Base-by-base conservation (phyloP, 371 early-diverging fungal species). In the Mucor saturninus region DNA sequence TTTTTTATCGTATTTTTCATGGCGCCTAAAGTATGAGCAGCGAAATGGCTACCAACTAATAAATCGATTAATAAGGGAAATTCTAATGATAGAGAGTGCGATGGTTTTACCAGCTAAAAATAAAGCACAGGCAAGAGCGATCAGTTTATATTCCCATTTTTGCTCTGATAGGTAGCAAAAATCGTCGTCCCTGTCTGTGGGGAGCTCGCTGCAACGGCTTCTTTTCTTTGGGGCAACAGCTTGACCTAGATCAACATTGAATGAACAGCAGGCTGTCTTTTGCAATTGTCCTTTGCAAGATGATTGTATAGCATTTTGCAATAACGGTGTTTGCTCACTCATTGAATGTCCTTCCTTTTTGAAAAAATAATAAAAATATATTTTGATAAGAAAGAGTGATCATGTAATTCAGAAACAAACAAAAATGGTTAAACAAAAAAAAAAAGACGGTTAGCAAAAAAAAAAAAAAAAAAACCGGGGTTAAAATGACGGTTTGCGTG, bases 21-120 rank as follows among this genome's bases (percentile, higher is more conserved):
- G 10, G 89, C 88, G 5, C 89, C 87, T 28, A 90, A 68, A 11
- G 90, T 89, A 68, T 89, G 89, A 38, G 89, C 89, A 31, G 90
- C 86, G 71, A 88, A 90, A 74, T 90, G 90, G 58, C 86, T 86
- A 45, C 90, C 90, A 46, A 89, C 89, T 90, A 73, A 56, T 56
- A 42, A 28, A 42, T 56, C 29, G 11, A 13, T 14, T 30, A 28
- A 5, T 43, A 3, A 21, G 21, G 21, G 21, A 21, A 21, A 21
- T 21, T 21, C n/a, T 21, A 35, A 2, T 35, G 35, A 35, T 35
- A 8, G 6, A 35, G 35, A 8, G 35, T 35, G 35, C 8, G 45
- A 9, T 21, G 21, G 21, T 7, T 56, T 53, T 86, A 88, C 90
- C 83, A 61, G 89, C 84, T 54, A 90, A 72, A 31, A 88, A 78